Evolutionary conservation across 768 basidiomycete species (phyloP).

Genomic region (Xerocomellus intermedius): DNA sequence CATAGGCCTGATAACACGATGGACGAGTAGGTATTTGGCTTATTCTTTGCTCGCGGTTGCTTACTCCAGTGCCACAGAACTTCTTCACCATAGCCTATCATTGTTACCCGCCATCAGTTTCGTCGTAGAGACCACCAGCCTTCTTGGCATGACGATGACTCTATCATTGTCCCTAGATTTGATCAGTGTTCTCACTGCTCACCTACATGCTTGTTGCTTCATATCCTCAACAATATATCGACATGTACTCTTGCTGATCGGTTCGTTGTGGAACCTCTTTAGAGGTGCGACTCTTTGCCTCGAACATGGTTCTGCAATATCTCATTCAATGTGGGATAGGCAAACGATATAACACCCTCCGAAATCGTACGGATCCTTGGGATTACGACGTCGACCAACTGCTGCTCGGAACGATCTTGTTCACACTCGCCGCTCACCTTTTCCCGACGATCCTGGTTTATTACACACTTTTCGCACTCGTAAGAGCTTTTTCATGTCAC

Average conservation of each 20-base stretch:
- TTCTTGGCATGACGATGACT: conserved; percentile 59
- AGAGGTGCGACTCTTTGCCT: conserved; percentile 52
- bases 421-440: conserved; percentile 77
- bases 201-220: conserved; percentile 69
- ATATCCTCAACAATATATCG: conserved; percentile 61
- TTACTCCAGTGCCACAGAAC: conserved; percentile 9
- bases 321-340: conserved; percentile 44
- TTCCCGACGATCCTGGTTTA: conserved; percentile 87
- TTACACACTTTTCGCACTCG: conserved; percentile 76
- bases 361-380: conserved; percentile 87
- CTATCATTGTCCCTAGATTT: conserved; percentile 68
- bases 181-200: conserved; percentile 63
- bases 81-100: conserved; percentile 23
- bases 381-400: conserved; percentile 92
- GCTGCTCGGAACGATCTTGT: conserved; percentile 88
- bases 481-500: conserved; percentile 20
- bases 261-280: conserved; percentile 86
- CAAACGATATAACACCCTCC: conserved; percentile 83
- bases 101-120: conserved; percentile 27
- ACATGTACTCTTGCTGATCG: conserved; percentile 53
- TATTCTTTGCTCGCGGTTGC: neutral
- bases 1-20: conserved; percentile 58
- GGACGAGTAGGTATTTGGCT: conserved; percentile 60
- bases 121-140: conserved; percentile 36
- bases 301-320: neutral